Base-by-base conservation (phyloP, 2,329 filamentous ascomycete species). In the Arachnomyces sp. region DNA sequence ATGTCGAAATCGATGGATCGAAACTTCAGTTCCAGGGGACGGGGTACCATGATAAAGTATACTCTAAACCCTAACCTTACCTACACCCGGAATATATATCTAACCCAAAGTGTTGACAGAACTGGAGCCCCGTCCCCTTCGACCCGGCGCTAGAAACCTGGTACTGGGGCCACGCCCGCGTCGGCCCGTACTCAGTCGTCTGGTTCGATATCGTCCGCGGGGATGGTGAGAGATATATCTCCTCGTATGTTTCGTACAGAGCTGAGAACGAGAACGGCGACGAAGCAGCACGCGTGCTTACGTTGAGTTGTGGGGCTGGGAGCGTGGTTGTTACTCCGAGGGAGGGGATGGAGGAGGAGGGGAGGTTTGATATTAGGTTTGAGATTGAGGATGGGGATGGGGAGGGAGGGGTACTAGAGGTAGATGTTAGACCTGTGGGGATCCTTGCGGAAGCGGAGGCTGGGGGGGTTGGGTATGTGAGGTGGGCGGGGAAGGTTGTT, bases 21-120 rank as follows among this genome's bases (percentile, higher is more conserved):
- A 28, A 28, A 11, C 16, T 67, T 12, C 40, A 40, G 4, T 67
- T 66, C 43, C 47, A 51, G 4, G 67, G 67, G 1, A 38, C 54
- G 1, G 68, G 58, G 2, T 71, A 71, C 47, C 67, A 71, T 46
- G 68, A 71, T 45, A 70, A 68, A 50, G 60, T 61, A 43, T 36
- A 35, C 29, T 13, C 25, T 14, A 17, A 28, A 15, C 31, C 17
- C 6, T 8, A 4, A 9, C 14, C 14, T 13, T 11, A 9, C 20
- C 28, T 29, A 4, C 15, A 11, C 11, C 28, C 20, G 7, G 12
- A 4, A 29, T 28, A 14, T 36, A 16, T 29, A 14, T 42, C 38
- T 20, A 32, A 33, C 14, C 11, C 15, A 14, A 30, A n/a, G n/a
- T n/a, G n/a, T n/a, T 7, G 12, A 30, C 18, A 66, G 64, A 70